Percentiles rank a stretch among this genome's conserved stretches.
These are phyloP conservation scores for Populus hybrid DNA, from an alignment of 441 rosid species.

Conservation along the genomic window DNA sequence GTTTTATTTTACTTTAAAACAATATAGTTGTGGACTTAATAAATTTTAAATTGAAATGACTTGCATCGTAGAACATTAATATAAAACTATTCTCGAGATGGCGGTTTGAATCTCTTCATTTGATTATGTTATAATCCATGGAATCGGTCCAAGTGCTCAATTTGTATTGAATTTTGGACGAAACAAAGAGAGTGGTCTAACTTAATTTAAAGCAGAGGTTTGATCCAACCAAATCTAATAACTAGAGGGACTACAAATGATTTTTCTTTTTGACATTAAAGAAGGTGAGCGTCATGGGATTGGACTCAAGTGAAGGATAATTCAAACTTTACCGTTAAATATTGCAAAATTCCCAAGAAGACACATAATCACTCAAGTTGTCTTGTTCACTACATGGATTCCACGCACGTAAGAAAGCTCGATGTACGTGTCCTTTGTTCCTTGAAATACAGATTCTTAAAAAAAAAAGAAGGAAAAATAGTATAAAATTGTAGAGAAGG, in stretches of 20 bases:
- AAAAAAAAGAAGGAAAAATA: not conserved
- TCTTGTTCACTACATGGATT: not conserved
- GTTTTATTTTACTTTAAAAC: too few relatives aligned
- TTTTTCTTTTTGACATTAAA: not conserved
- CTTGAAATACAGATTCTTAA: not conserved
- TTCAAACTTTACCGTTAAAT: not conserved
- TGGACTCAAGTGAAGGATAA: not conserved
- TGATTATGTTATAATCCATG: too few relatives aligned
- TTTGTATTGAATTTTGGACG: too few relatives aligned
- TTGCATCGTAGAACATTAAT: too few relatives aligned
- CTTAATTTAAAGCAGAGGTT: not conserved
- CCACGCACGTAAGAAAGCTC: not conserved
- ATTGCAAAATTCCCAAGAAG: not conserved
- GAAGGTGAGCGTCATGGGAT: not conserved
- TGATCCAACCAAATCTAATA: not conserved
- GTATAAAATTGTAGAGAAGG: not conserved
- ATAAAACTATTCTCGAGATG: too few relatives aligned
- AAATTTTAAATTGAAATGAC: too few relatives aligned
- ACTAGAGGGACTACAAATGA: not conserved
- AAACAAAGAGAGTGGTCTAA: too few relatives aligned
- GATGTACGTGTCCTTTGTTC: not conserved
- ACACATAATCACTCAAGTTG: not conserved
- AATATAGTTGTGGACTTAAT: too few relatives aligned
- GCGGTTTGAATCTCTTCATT: too few relatives aligned
- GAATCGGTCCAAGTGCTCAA: too few relatives aligned